Base-by-base conservation (phyloP, 306 rosid species). In the Castanopsis chinensis region DNA sequence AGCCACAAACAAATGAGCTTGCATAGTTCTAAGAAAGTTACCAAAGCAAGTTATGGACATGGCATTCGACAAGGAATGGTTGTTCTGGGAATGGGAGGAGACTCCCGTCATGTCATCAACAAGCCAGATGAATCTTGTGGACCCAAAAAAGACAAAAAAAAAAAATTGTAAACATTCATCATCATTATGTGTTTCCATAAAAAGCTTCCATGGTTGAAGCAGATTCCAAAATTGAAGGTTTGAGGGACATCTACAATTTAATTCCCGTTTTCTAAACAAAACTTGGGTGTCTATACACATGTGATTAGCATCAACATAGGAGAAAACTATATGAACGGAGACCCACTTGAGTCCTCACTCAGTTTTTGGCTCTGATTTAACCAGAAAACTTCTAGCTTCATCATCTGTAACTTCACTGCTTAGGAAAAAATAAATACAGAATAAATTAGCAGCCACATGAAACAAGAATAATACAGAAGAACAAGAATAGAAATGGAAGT, bases 371-470 rank as follows among this genome's bases (percentile, higher is more conserved):
- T 92, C 94, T 61, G 90, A 61, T 84, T 89, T 89, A n/a, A 87
- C 92, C 77, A 85, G 78, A 84, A 90, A 91, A 61, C 72, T 84
- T 84, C 83, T 84, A 77, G 97, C 95, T 81, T 95, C 95, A 0
- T 84, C 93, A 14, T 95, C 99, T 20, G 86, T 86, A 69, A 91
- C 90, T 68, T 95, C 97, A 76, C 98, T 95, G 94, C 79, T 80
- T 21, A 33, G 49, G 25, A 64, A 19, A 45, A 85, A 75, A 75
- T 67, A 78, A 74, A 81, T 25, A 86, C 79, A 79, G 21, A 59
- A 33, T 73, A 56, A 57, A 73, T 9, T 51, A 77, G 56, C 68
- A 2, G 32, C 18, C 4, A 52, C 68, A 14, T 12, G 20, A 75
- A 81, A 23, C 21, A 54, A 30, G 28, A 56, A 56, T 17, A 52